Base-by-base conservation (phyloP, 139 green algal species). In the Zygnema circumcarinatum region DNA sequence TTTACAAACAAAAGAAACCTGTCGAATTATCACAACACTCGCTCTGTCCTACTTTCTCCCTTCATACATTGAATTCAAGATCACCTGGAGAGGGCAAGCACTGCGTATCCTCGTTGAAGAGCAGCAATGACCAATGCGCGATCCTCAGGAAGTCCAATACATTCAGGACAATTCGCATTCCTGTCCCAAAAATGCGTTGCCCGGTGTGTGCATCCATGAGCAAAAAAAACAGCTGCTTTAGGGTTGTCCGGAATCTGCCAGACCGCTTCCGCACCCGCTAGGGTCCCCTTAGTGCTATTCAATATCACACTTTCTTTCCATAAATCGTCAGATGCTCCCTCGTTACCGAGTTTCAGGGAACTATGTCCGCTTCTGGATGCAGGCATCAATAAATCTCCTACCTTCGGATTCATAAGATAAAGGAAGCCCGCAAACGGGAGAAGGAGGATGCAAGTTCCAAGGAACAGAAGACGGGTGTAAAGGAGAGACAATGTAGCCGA, bases 91-190 rank as follows among this genome's bases (percentile, higher is more conserved):
- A 86, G 38, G 1, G 54, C 52, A 11, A 86, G 31, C 22, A 86
- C 80, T 3, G 80, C 80, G 0, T 83, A 0, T 0, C 56, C 11
- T 25, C 80, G 22, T 38, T 38, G 38, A 0, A 86, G 0, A 0
- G 80, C 80, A 31, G 74, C 62, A 25, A 67, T 36, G 25, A 81
- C 54, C 11, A 86, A 38, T 22, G 80, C 54, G 22, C 29, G 56
- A 38, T 86, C 80, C 29, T 86, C 80, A 11, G 80, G 80, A 25
- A 84, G 35, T 16, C 78, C 78, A 31, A 78, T 22, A 53, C 78
- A 84, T 7, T 32, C 31, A 0, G 29, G 40, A 53, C 78, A 84
- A 33, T 3, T 0, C 2, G 40, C 16, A 35, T 78, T 32, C 7
- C 25, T 47, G 3, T 78, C 33, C 40, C 39, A 84, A 53, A 84